A percentile compares a stretch with the other conserved stretches of the same genome.
These are phyloP conservation scores for Apophysomyces ossiformis DNA, from an alignment of 371 early-diverging fungal genomes.

Conservation along the genomic window DNA sequence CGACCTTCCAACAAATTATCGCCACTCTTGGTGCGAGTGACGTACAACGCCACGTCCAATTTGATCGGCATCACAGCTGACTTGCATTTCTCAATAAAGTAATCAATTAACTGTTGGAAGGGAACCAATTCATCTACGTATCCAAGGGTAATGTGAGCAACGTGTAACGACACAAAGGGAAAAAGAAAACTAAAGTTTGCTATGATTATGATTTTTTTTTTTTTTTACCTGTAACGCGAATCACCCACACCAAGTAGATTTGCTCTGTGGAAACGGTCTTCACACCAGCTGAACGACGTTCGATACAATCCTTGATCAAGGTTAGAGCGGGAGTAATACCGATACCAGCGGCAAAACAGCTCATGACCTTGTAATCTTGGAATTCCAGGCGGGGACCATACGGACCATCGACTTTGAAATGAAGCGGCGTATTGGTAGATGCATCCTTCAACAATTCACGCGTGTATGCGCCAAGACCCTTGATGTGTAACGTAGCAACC, in stretches of 20 bases:
- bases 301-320: slow-evolving; percentile 44
- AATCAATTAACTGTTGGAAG: slow-evolving; percentile 38
- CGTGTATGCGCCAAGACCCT: slow-evolving; percentile 45
- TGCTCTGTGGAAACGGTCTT: slow-evolving; percentile 39
- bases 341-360: slow-evolving; percentile 44
- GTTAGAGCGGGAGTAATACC: slow-evolving; percentile 52
- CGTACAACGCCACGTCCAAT: slow-evolving; percentile 34
- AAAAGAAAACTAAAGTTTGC: neutral
- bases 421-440: slow-evolving; percentile 17
- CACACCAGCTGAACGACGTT: slow-evolving; percentile 41
- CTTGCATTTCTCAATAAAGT: slow-evolving; percentile 30
- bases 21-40: slow-evolving; percentile 36
- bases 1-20: slow-evolving; percentile 22
- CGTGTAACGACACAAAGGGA: neutral
- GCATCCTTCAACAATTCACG: slow-evolving; percentile 24
- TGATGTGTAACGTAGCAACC: slow-evolving; percentile 45
- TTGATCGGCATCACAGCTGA: slow-evolving; percentile 27
- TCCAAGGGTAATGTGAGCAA: too few relatives aligned
- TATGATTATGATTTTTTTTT: neutral
- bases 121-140: slow-evolving; percentile 35
- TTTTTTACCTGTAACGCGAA: slow-evolving; percentile 36
- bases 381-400: slow-evolving; percentile 47
- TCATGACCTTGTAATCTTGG: slow-evolving; percentile 44
- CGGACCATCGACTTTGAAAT: slow-evolving; percentile 45
- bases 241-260: slow-evolving; percentile 48